phyloP scores from a whole-genome alignment of 179 eudicot genomes.

The Beta corolliflora region DNA sequence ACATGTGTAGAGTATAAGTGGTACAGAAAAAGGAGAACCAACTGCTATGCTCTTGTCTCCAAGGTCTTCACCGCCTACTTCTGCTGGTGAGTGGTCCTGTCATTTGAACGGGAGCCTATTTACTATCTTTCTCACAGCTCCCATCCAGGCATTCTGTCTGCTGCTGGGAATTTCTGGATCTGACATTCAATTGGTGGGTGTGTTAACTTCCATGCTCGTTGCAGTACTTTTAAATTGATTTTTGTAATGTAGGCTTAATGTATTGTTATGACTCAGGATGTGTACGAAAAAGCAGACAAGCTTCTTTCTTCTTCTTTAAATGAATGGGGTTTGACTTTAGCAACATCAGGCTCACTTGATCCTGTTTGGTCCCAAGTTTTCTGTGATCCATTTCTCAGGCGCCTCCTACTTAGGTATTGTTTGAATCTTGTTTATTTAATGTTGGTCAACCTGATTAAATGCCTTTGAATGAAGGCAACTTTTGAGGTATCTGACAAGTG shows the following conservation, averaged over 20 bases:
- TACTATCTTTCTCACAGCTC: conserved; percentile 80
- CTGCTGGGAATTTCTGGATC: conserved; percentile 71
- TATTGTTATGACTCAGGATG: conserved; percentile 47
- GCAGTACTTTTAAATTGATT: neutral
- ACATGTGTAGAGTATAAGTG: conserved; percentile 58
- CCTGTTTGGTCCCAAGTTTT: conserved; percentile 86
- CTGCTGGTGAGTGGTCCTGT: conserved; percentile 51
- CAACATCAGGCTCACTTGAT: conserved; percentile 60
- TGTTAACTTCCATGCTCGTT: conserved; percentile 6
- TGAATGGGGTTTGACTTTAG: conserved; percentile 64
- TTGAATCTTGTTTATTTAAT: neutral
- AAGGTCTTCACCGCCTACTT: conserved; percentile 42
- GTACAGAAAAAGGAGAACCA: conserved; percentile 81
- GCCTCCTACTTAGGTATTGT: conserved; percentile 70
- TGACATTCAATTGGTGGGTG: conserved; percentile 59
- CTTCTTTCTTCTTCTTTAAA: conserved; percentile 61
- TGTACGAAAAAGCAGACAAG: conserved; percentile 49
- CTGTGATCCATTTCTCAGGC: conserved; percentile 80
- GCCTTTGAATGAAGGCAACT: too few relatives aligned
- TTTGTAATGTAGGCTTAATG: conserved; percentile 19
- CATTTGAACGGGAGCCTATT: conserved; percentile 73
- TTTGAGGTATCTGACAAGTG: neutral
- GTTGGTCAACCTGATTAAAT: too few relatives aligned
- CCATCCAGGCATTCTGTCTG: conserved; percentile 78
- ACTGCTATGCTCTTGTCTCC: conserved; percentile 84